Base-by-base conservation (phyloP, 1,284 basidiomycete species). In the Fomitopsis betulina region DNA sequence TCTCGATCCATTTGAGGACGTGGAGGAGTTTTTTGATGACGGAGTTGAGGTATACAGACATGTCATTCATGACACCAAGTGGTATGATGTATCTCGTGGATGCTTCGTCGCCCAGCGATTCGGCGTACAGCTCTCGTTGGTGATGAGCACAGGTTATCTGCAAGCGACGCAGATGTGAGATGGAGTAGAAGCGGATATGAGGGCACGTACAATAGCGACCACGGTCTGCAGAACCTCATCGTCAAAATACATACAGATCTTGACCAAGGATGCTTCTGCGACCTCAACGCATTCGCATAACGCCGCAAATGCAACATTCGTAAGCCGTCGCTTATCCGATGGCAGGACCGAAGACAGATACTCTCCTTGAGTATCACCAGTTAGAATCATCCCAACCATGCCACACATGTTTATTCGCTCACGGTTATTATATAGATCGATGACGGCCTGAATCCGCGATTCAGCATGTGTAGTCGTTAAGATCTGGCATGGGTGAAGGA, bases 401-500 rank as follows among this genome's bases (percentile, higher is more conserved):
- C 17, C 35, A 49, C 30, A n/a, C 3, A 21, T 32, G 13, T 9
- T 17, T 8, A 10, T 5, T 19, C 32, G 25, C 55, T 17, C 30
- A 50, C 55, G 19, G 10, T 15, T 9, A 37, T n/a, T 25, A 21
- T 56, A 56, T 9, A 10, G 1, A 40, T 50, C 33, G 45, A 56
- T 47, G 15, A 56, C 15, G 12, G 27, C 19, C 23, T 56, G 30
- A 21, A 56, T 42, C 38, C 55, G 23, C 19, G 30, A 25, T 15
- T 15, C 55, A 10, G 55, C 55, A n/a, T 40, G 43, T 32, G 33
- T 45, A n/a, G 27, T 49, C 32, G 55, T 56, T 32, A 49, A 49
- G 35, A 56, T 35, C 23, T 56, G 55, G 49, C 42, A 56, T 3
- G 55, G 55, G 19, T 30, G 32, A 9, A 56, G 45, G n/a, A 49